Conservation (phyloP, 305 asterid species). For the Lippia alba region DNA sequence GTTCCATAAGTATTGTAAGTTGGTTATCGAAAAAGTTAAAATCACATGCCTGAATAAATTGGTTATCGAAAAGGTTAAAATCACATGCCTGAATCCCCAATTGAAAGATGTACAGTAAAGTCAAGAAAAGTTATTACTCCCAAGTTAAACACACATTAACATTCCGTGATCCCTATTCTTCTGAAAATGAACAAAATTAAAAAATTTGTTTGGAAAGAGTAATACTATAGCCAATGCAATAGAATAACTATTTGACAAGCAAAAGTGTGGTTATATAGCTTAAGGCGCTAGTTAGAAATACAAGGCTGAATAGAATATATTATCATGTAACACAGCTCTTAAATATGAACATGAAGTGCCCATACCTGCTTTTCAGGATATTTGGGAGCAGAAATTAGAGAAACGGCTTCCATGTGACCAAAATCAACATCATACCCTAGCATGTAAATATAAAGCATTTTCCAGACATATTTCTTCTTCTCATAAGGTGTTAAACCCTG, state of each 20-base stretch:
- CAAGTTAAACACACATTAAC: conserved; percentile 1
- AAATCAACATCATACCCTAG: conserved; percentile 99
- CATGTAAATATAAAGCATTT: conserved; percentile 98
- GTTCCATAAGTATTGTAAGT: too few species aligned
- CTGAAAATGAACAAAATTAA: neutral
- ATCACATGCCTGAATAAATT: too few species aligned
- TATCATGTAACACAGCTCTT: conserved; percentile 1
- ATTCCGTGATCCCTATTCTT: neutral
- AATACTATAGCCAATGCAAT: neutral
- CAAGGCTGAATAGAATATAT: neutral
- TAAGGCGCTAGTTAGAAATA: neutral
- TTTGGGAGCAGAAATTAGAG: conserved; percentile 97
- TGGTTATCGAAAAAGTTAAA: too few species aligned
- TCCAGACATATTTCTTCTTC: conserved; percentile 99
- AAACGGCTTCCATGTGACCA: conserved; percentile 99
- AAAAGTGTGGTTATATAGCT: conserved; percentile 15
- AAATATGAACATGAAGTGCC: conserved; percentile 13
- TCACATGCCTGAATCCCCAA: conserved; percentile 10
- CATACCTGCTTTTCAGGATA: conserved; percentile 99
- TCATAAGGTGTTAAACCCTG: conserved; percentile 94
- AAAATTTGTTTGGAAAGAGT: neutral
- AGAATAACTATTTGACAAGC: neutral
- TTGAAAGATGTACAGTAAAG: neutral
- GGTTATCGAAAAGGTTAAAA: conserved; percentile 2
- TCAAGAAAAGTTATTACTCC: neutral